Conservation (phyloP, 164 flowering plant species). For the Annona squamosa region DNA sequence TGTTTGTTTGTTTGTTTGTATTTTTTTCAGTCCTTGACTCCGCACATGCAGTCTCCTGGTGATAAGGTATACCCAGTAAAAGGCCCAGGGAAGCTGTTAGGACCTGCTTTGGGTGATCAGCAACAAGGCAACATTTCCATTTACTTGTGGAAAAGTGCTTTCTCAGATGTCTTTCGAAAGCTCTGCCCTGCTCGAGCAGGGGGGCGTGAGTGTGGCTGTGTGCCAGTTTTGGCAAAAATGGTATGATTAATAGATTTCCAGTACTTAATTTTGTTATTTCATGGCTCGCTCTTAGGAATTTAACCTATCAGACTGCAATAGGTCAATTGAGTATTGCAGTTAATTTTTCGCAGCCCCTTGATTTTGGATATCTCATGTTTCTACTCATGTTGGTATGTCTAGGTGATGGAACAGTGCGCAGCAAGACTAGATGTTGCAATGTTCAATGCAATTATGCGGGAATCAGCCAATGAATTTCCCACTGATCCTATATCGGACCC, state of each 20-base stretch:
- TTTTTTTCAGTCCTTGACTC: slow-evolving; percentile 66
- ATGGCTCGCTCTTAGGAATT: too few relatives aligned
- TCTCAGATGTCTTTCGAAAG: slow-evolving; percentile 72
- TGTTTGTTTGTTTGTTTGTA: neutral
- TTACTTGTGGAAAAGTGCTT: slow-evolving; percentile 81
- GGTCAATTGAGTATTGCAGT: neutral
- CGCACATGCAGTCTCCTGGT: slow-evolving; percentile 80
- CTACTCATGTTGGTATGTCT: slow-evolving; percentile 6
- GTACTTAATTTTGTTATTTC: neutral
- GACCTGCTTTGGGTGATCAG: slow-evolving; percentile 76
- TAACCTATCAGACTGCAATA: neutral
- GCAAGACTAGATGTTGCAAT: slow-evolving; percentile 94
- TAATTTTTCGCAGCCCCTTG: neutral
- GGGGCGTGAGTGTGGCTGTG: slow-evolving; percentile 95
- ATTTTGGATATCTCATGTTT: neutral
- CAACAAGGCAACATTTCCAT: slow-evolving; percentile 79
- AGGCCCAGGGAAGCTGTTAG: slow-evolving; percentile 36
- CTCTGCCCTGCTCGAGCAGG: slow-evolving; percentile 95
- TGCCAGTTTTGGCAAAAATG: slow-evolving; percentile 82
- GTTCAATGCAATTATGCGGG: slow-evolving; percentile 98
- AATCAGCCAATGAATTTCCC: slow-evolving; percentile 90
- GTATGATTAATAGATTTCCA: slow-evolving; percentile 27
- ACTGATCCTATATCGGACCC: slow-evolving; percentile 99
- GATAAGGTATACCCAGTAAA: slow-evolving; percentile 27
- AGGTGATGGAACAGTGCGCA: slow-evolving; percentile 95